Percentiles rank a stretch among this genome's conserved stretches.
Evolutionary conservation across 2,329 filamentous ascomycete species (phyloP).

Genomic region (Colletotrichum tropicicola): DNA sequence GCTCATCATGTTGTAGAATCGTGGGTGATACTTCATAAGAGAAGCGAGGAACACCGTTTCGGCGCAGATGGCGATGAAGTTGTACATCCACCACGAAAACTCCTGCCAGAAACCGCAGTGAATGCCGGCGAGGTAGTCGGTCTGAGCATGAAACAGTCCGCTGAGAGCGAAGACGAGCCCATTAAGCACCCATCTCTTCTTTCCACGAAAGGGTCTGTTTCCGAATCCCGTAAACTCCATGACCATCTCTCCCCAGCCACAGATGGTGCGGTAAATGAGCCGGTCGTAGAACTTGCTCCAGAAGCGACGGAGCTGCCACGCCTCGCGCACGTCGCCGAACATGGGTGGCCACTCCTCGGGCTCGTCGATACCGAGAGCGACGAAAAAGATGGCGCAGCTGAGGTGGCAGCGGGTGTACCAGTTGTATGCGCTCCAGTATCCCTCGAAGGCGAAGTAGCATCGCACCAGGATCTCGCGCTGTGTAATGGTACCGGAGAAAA

Average conservation of each 20-base stretch:
- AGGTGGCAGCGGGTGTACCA: constrained; percentile 18
- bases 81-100: constrained; percentile 17
- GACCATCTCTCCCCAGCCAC: constrained; percentile 13
- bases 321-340: constrained; percentile 31
- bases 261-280: constrained; percentile 27
- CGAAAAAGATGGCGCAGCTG: constrained; percentile 11
- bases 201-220: not conserved
- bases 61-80: constrained; percentile 7
- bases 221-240: not conserved
- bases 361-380: constrained; percentile 15
- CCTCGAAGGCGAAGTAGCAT: constrained; percentile 9
- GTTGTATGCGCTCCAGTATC: constrained; percentile 20
- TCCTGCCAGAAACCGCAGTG: constrained; percentile 19
- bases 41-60: constrained; percentile 9
- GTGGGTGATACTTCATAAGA: not conserved
- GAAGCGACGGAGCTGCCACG: constrained; percentile 29
- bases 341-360: constrained; percentile 33
- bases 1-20: constrained; percentile 6
- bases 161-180: constrained; percentile 24
- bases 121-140: constrained; percentile 1
- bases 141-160: constrained; percentile 17
- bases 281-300: constrained; percentile 33
- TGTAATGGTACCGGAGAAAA: not conserved
- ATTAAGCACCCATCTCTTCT: constrained; percentile 29
- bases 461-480: constrained; percentile 7